Evolutionary conservation across 2,329 filamentous ascomycete genomes (phyloP), one percentile per base, ranked within the genome.

Genomic region (Cordyceps cicadae): DNA sequence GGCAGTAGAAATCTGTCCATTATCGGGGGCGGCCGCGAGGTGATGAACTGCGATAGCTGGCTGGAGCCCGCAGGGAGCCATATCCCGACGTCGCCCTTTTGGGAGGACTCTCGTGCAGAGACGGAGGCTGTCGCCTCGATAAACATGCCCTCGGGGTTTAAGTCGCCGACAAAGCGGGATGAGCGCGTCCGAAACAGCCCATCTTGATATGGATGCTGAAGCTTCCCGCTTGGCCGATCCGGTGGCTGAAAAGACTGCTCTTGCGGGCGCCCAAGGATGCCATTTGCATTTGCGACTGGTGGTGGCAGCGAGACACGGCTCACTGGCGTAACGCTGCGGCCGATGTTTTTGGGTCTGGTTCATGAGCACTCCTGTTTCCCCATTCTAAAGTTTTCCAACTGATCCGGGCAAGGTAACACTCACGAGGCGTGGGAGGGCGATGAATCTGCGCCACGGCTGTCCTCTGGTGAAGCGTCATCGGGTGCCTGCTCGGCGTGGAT

Each of bases 141-240:
- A 60, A 86, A 82, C 68, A 85, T 80, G 62, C 79, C 79, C 67
- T 85, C 83, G 2, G 83, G 83, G 64, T 83, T 86, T 32, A 84
- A 66, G 65, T 85, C 82, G 19, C 82, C 81, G 43, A 85, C 78
- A 59, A 84, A 85, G 7, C 82, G 79, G 1, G 73, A 74, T 0
- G 73, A 71, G 45, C 69, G 68, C 11, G 69, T 61, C 37, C 66
- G 66, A 14, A 67, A 62, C 3, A 65, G 56, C 15, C 60, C 68
- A 32, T 46, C 66, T 34, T 46, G 61, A 45, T 59, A 2, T 50
- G 62, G 45, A 57, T 48, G 55, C 19, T 45, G 37, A 63, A 63
- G 0, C 59, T 59, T 8, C 54, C 59, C 21, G 49, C 55, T 26
- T 60, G 24, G 1, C 63, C 52, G 57, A 37, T 46, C 34, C 2